Conservation (phyloP, 116 monocot genomes). For the Phalaenopsis hybrid region DNA sequence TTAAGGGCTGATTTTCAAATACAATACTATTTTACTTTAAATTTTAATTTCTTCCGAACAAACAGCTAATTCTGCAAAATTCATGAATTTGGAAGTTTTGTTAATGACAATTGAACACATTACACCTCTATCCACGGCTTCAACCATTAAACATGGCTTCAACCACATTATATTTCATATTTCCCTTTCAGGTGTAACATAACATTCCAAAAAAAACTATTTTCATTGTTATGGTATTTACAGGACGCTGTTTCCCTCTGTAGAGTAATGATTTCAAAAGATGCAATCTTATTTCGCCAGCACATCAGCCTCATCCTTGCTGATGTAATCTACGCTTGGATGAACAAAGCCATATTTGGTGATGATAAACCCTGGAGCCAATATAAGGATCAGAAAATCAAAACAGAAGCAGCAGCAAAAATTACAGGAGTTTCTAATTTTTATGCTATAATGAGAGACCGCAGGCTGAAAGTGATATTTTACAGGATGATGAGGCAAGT, state of each 20-base stretch:
- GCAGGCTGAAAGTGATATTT: constrained; percentile 31
- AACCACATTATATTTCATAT: no score
- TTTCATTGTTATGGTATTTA: not conserved
- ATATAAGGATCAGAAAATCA: not conserved
- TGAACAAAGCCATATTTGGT: constrained; percentile 12
- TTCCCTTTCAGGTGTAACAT: no score
- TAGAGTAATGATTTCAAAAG: constrained; percentile 27
- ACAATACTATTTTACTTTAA: no score
- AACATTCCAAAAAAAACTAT: not conserved
- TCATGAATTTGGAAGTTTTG: no score
- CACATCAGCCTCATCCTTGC: constrained; percentile 21
- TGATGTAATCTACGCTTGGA: constrained; percentile 29
- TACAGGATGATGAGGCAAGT: constrained; percentile 22
- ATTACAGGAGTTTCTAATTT: not conserved
- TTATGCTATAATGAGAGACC: constrained; percentile 17
- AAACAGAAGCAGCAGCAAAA: constrained; percentile 5
- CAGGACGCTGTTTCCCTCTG: constrained; percentile 33
- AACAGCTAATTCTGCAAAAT: no score
- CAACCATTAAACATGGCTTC: not conserved
- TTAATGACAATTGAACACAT: no score
- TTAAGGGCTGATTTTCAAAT: no score
- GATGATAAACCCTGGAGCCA: not conserved
- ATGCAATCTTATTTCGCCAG: constrained; percentile 22
- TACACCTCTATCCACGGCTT: no score
- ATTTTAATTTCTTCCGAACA: no score